Evolutionary conservation across 441 rosid genomes (phyloP).

Genomic region (Gossypium laxum): DNA sequence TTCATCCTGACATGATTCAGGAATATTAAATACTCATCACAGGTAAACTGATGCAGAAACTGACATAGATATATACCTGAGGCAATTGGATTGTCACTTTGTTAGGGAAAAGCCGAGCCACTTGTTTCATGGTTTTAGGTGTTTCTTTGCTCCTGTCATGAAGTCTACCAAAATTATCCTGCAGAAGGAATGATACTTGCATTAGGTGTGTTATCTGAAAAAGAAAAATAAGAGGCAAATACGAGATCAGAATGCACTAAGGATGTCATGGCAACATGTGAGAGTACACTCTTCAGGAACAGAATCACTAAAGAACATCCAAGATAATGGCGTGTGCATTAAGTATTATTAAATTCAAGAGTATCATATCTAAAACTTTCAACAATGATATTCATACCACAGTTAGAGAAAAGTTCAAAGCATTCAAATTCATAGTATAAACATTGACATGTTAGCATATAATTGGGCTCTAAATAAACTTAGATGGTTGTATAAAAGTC

Average conservation of each 20-base stretch:
- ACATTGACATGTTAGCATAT: neutral
- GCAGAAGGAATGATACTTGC: conserved; percentile 15
- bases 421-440: neutral
- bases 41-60: neutral
- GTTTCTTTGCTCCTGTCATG: conserved; percentile 86
- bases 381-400: neutral
- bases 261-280: neutral
- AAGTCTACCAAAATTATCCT: conserved; percentile 86
- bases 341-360: neutral
- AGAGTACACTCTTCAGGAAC: neutral
- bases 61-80: conserved; percentile 44
- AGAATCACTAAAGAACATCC: neutral
- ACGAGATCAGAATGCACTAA: neutral
- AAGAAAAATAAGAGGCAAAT: neutral
- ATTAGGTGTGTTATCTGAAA: neutral
- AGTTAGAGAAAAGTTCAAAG: neutral
- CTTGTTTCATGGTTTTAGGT: conserved; percentile 81
- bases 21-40: conserved; percentile 18
- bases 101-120: conserved; percentile 83
- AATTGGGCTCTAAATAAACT: neutral
- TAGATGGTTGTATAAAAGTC: neutral
- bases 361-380: neutral
- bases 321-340: neutral
- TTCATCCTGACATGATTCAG: conserved; percentile 59
- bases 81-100: conserved; percentile 92